Evolutionary conservation across 768 basidiomycete species (phyloP), one percentile per base, ranked within the genome.

Genomic region (Lentinula sp.): DNA sequence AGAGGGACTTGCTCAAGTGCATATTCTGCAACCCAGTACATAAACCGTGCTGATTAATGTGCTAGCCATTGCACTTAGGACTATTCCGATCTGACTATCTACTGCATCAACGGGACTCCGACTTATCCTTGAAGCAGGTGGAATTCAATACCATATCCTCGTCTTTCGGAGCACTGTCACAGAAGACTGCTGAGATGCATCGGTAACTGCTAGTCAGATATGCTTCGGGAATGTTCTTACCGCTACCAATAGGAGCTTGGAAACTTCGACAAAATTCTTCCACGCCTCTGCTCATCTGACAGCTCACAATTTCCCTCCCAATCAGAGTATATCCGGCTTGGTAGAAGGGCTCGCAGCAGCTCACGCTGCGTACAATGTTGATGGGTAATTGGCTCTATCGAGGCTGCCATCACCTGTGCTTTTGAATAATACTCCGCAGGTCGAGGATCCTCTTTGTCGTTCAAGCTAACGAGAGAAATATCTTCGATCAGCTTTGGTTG

Each of bases 141-240:
- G 96, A 99, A 71, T 97, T 98, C 75, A 99, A 99, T 70, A 97
- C 96, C 8, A 95, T 98, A 64, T 93, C 95, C 2, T 84, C 88
- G 0, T 95, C 94, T 0, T 96, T 98, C 70, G 96, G 94, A 0
- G 69, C 86, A 1, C 77, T 98, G 13, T 91, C 91, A 0, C 78
- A 90, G 63, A 79, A 77, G 40, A 76, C 80, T 9, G 79, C 88
- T 3, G 82, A 84, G 23, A 71, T 98, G 69, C 96, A 98, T 73
- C 80, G 86, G 93, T 94, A 65, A 53, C 76, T 37, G 5, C 23
- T 7, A 28, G 15, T 37, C 42, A 32, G 48, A 40, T 21, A 37
- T 42, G 7, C 8, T 53, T 59, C 23, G 62, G 54, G 45, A 42
- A 55, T 57, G 16, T 51, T 37, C 50, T 62, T 15, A 45, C 21